Evolutionary conservation across 179 eudicot genomes (phyloP).

Genomic region (Camellia oleifera): DNA sequence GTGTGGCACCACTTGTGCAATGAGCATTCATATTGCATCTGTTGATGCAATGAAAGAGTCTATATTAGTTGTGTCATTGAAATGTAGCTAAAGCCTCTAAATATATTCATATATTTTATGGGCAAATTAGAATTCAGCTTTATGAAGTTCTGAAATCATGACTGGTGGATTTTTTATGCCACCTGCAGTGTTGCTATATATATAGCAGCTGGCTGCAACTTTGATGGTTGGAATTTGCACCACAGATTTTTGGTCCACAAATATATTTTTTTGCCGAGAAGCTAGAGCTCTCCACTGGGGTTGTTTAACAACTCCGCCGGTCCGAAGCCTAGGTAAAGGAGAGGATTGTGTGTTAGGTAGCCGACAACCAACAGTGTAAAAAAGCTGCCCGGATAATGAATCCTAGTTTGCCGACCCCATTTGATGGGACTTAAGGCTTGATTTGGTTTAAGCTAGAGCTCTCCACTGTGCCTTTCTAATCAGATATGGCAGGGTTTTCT

Average conservation of each 20-base stretch:
- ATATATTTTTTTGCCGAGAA: not conserved
- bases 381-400: too few relatives aligned
- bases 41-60: not conserved
- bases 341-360: too few relatives aligned
- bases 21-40: not conserved
- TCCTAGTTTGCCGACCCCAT: too few relatives aligned
- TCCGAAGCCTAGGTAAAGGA: too few relatives aligned
- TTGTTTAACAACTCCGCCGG: too few relatives aligned
- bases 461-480: not conserved
- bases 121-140: not conserved
- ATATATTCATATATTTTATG: not conserved
- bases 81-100: not conserved
- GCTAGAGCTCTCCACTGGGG: not conserved
- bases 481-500: not conserved
- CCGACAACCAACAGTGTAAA: too few relatives aligned
- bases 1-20: not conserved
- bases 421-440: too few relatives aligned
- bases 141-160: not conserved
- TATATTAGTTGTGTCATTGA: not conserved
- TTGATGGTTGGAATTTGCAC: constrained; percentile 3
- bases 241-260: not conserved
- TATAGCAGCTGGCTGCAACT: not conserved
- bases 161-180: not conserved
- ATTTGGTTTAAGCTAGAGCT: not conserved
- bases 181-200: not conserved